A percentile compares a stretch with the other conserved stretches of the same genome.
Evolutionary conservation across 139 green algal genomes (phyloP).

Genomic region (Picochlorum sp.): DNA sequence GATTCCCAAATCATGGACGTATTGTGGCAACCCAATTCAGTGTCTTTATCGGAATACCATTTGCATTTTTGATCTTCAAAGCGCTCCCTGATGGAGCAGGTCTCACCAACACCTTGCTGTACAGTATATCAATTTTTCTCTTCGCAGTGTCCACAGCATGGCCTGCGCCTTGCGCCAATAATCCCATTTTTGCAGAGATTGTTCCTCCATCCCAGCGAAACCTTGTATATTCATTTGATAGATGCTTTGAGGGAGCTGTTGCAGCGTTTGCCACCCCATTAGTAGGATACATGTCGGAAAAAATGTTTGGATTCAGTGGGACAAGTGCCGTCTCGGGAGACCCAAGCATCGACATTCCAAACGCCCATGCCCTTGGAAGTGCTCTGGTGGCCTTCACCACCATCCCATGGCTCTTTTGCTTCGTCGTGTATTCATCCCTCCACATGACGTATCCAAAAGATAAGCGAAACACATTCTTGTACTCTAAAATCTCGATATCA

Average conservation of each 20-base stretch:
- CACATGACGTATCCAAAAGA: conserved; percentile 43
- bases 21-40: conserved; percentile 53
- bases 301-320: conserved; percentile 49
- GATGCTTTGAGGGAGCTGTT: conserved; percentile 49
- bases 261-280: conserved; percentile 41
- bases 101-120: conserved; percentile 9
- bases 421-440: conserved; percentile 38
- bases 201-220: conserved; percentile 56
- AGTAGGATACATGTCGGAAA: conserved; percentile 46
- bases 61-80: conserved; percentile 26
- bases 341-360: conserved; percentile 12
- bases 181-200: conserved; percentile 63
- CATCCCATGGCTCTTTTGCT: conserved; percentile 33
- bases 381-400: conserved; percentile 28
- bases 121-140: conserved; percentile 28
- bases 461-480: conserved; percentile 5
- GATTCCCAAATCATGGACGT: conserved; percentile 45
- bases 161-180: conserved; percentile 22
- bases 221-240: conserved; percentile 72
- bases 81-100: conserved; percentile 14
- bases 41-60: conserved; percentile 35
- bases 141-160: conserved; percentile 28
- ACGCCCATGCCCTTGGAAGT: conserved; percentile 26
- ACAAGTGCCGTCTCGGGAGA: conserved; percentile 13
- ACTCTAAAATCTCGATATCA: conserved; percentile 10